Evolutionary conservation across 2,329 filamentous ascomycete species (phyloP).

Genomic region (Fusarium circinatum): DNA sequence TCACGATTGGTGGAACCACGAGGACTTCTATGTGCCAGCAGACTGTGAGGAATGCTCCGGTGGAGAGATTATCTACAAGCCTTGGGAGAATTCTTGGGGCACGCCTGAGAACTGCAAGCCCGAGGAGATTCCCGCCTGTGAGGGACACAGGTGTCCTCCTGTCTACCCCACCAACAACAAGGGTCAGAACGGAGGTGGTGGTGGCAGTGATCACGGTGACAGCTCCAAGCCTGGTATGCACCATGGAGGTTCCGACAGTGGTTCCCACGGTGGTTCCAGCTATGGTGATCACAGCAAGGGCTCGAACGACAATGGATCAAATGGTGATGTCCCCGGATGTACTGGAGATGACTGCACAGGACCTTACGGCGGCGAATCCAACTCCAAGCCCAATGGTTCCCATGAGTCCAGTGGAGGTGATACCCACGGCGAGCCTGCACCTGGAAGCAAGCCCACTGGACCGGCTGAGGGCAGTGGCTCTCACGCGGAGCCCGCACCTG

Average conservation of each 20-base stretch:
- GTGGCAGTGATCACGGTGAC: background rate
- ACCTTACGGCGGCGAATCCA: background rate
- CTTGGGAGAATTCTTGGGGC: slow-evolving; percentile 24
- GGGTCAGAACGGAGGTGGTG: background rate
- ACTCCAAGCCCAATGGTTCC: background rate
- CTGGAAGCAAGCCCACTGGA: background rate
- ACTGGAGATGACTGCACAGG: background rate
- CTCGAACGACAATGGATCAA: background rate
- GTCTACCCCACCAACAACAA: background rate
- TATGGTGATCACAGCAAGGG: background rate
- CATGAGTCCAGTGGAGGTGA: background rate
- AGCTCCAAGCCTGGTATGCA: background rate
- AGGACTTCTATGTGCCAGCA: slow-evolving; percentile 20
- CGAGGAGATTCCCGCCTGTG: background rate
- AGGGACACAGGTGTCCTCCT: background rate
- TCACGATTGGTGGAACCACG: slow-evolving; percentile 12
- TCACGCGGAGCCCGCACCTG: background rate
- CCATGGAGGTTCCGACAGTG: background rate
- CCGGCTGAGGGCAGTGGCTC: background rate
- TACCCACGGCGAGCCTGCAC: background rate
- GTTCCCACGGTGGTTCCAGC: background rate
- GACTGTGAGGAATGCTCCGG: slow-evolving; percentile 22
- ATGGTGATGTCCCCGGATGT: background rate
- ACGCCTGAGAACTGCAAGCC: slow-evolving; percentile 9
- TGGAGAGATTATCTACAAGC: slow-evolving; percentile 34